Base-by-base conservation (phyloP, 768 basidiomycete species). In the Lactifluus rugatus region DNA sequence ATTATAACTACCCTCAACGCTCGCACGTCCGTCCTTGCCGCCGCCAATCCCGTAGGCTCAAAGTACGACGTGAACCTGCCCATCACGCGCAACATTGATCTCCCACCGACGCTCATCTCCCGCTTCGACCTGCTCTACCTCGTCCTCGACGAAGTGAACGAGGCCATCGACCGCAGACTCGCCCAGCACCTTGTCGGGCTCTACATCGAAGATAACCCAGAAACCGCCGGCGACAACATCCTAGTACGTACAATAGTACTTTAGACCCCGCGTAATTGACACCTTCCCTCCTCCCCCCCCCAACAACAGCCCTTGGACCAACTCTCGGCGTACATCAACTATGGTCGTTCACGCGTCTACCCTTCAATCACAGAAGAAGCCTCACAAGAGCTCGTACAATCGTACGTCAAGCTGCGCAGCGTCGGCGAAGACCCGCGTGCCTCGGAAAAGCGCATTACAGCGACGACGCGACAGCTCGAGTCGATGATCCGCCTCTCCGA, bases 1-100 rank as follows among this genome's bases (percentile, higher is more conserved):
- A 99, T 99, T 64, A 97, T 97, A 67, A 97, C 96, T 0, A 99
- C 96, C 0, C 77, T 99, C 58, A 99, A 99, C 66, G 96, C 96
- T 0, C 80, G 96, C n/a, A 98, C 96, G 0, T 97, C 95, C 0
- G 93, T 99, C 64, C 78, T 99, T 10, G 96, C 96, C 1, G 96
- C 94, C 6, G 96, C 96, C 23, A 98, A 99, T 69, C 96, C 96
- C 1, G 89, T 98, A 26, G 92, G 90, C 17, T 94, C 92, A 0
- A 92, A 91, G 69, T 98, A 98, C 74, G 89, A 97, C 70, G 84
- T 89, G 47, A 81, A 92, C 61, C 74, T 90, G 66, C 93, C 95
- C 2, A 89, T 98, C 64, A 95, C 95, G 0, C 80, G 85, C 52
- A 99, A 99, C 72, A 97, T 99, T 63, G 94, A 98, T 71, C 79